phyloP scores from a whole-genome alignment of 2,329 filamentous ascomycete species.

The Neonectria magnoliae region DNA sequence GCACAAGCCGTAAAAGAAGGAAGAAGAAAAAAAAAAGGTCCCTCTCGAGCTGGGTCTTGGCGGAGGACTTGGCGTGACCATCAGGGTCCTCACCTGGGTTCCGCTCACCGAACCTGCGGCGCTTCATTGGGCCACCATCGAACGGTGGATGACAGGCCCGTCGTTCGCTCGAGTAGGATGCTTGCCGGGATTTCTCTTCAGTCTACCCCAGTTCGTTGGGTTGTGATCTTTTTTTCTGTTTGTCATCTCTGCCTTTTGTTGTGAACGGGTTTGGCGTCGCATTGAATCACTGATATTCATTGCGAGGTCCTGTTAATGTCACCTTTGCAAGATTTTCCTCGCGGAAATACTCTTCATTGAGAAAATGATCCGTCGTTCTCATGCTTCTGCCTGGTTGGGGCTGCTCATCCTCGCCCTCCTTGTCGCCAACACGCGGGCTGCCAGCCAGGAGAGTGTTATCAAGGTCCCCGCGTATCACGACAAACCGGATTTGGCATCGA shows the following conservation, averaged over 20 bases:
- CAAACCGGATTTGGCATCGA: conserved; percentile 23
- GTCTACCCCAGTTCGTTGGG: conserved; percentile 12
- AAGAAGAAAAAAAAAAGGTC: no score
- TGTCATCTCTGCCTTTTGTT: no score
- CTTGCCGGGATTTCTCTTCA: neutral
- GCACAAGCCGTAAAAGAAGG: neutral
- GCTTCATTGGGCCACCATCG: neutral
- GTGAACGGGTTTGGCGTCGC: neutral
- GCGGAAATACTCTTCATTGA: no score
- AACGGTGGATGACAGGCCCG: neutral
- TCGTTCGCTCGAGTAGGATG: neutral
- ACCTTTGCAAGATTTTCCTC: neutral
- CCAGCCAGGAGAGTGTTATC: conserved; percentile 12
- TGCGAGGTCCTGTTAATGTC: neutral
- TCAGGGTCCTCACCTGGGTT: conserved; percentile 40
- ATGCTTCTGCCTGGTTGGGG: neutral
- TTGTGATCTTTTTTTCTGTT: neutral
- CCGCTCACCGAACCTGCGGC: conserved; percentile 5
- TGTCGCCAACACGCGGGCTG: conserved; percentile 4
- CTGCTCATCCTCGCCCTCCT: conserved; percentile 15
- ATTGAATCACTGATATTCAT: neutral
- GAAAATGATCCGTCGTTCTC: neutral
- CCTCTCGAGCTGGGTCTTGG: conserved; percentile 18
- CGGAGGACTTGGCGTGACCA: conserved; percentile 32
- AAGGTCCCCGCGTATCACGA: conserved; percentile 22